These are phyloP conservation scores for Penicillium simplicissimum DNA, from an alignment of 495 filamentous ascomycete species.

Conservation along the genomic window DNA sequence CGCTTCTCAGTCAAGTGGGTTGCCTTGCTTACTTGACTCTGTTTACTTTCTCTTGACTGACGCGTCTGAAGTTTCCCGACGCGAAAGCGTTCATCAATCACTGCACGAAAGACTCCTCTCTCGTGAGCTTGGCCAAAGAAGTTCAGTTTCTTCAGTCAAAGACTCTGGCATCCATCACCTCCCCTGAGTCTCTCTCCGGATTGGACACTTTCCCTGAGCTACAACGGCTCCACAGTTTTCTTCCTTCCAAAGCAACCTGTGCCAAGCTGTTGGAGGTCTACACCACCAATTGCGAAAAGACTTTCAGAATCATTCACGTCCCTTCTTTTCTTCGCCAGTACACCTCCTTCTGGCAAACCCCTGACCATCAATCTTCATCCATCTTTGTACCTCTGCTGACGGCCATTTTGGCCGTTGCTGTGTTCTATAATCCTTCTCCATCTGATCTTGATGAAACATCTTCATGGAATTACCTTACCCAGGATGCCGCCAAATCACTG, in stretches of 20 bases:
- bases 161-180: conserved; percentile 7
- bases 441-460: conserved; percentile 36
- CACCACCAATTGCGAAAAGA: conserved; percentile 26
- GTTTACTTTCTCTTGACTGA: neutral
- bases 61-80: conserved; percentile 20
- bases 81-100: conserved; percentile 29
- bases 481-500: conserved; percentile 24
- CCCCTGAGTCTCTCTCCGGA: conserved; percentile 23
- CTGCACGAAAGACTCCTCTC: conserved; percentile 17
- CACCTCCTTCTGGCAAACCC: conserved; percentile 19
- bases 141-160: conserved; percentile 34
- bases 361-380: conserved; percentile 10
- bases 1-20: conserved; percentile 27
- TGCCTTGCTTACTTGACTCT: neutral
- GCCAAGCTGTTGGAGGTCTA: conserved; percentile 28
- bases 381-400: conserved; percentile 26
- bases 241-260: conserved; percentile 27
- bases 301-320: conserved; percentile 27
- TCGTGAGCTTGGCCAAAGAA: conserved; percentile 28
- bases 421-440: conserved; percentile 27
- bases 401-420: conserved; percentile 18
- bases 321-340: conserved; percentile 29
- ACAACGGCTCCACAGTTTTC: conserved; percentile 8
- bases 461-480: conserved; percentile 34
- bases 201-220: conserved; percentile 21